Base-by-base conservation (phyloP, 306 rosid genomes). In the Sophora flavescens region DNA sequence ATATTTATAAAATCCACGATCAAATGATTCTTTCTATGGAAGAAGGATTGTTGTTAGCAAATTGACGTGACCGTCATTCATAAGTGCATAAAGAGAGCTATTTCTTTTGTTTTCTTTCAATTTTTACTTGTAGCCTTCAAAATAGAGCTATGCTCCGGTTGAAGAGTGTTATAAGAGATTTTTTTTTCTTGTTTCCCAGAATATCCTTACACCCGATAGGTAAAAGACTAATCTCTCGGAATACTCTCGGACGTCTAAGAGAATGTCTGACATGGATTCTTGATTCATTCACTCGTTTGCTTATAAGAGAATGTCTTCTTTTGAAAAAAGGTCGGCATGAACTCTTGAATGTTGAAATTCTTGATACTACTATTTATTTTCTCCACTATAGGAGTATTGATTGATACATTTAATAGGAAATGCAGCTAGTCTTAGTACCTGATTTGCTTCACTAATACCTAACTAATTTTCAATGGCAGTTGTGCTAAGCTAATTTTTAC, bases 401-500 rank as follows among this genome's bases (percentile, higher is more conserved):
- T 36, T 64, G 52, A 35, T 36, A 26, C 39, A 57, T 56, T 71
- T 52, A 71, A 53, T 48, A 63, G 39, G 60, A 72, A 63, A 56
- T 57, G 69, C 38, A 35, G 5, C 13, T 35, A 18, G 8, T 65
- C 11, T 5, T 1, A 13, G 22, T 7, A 68, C 50, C 59, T 38
- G 56, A 51, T 44, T 75, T 65, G 32, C 28, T 76, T 71, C 80
- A 16, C 5, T 41, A 70, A 18, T 58, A 41, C 32, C 30, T 47
- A 54, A 33, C 36, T 61, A 47, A 56, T 44, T 54, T 73, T 65
- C 63, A 36, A 10, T 33, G 4, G 17, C 12, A 38, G 0, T 10
- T 72, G 18, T 54, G 60, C 6, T 15, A 10, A 38, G 3, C 6
- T 11, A 61, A 51, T 11, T 22, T 53, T 62, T 77, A 93, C 98